Base-by-base conservation (phyloP, 768 basidiomycete species). In the Phylloporus scabripes region DNA sequence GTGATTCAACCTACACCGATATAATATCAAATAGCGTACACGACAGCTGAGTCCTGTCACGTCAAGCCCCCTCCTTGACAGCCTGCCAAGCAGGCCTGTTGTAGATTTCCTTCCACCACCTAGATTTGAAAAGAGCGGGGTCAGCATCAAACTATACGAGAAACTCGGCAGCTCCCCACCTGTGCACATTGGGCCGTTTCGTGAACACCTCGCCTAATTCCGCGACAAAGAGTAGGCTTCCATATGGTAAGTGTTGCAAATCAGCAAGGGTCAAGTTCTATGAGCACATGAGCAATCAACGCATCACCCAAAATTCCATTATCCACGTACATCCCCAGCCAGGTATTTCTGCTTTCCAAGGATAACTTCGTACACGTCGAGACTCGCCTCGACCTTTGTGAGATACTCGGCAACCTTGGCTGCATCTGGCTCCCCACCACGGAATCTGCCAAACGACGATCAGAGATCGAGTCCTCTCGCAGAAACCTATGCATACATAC, bases 81-180 rank as follows among this genome's bases (percentile, higher is more conserved):
- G 72, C 66, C 38, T 57, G 52, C 78, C 78, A 81, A 7, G 78
- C 64, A 1, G 67, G 57, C 44, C 77, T 70, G 21, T 70, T 62
- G 7, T 59, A 56, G 36, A 80, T 61, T 12, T 73, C 76, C 46
- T 73, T 70, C 70, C 72, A 79, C 78, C 77, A 80, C 67, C 76
- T 72, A 44, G 18, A 28, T n/a, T 48, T 18, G 41, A 21, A 32
- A 38, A 45, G 5, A 23, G 21, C 42, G 3, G 6, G 26, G 24
- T 42, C 28, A 42, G 18, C 29, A 7, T 9, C 29, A 20, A 29
- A 10, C 20, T n/a, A 28, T 17, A 31, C 5, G 4, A 8, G 33
- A 14, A 20, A 0, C 5, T 11, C 15, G 7, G 7, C 11, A 12
- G 18, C 5, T 15, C 21, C 51, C 21, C 21, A 59, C 60, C 60